Evolutionary conservation across 2,329 filamentous ascomycete species (phyloP).

Genomic region (Alternaria sp.): DNA sequence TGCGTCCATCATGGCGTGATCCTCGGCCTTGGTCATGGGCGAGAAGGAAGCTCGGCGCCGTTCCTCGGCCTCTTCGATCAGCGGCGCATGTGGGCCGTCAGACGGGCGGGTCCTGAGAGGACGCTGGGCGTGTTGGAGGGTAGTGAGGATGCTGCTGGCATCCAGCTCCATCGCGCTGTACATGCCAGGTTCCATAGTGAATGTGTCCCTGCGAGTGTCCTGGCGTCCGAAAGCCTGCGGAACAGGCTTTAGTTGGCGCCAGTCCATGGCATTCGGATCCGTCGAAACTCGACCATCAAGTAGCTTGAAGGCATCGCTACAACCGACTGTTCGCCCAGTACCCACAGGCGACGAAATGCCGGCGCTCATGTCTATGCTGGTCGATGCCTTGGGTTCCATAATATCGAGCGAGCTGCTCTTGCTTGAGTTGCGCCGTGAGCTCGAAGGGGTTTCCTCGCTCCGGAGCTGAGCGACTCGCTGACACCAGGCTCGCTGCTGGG

Average conservation of each 20-base stretch:
- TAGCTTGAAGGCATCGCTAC: constrained; percentile 44
- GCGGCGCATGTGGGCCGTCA: constrained; percentile 38
- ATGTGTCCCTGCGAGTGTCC: constrained; percentile 26
- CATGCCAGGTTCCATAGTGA: constrained; percentile 36
- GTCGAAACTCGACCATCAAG: constrained; percentile 43
- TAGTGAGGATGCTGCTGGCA: constrained; percentile 46
- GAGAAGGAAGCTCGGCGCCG: constrained; percentile 31
- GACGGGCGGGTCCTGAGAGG: constrained; percentile 37
- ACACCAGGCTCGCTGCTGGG: constrained; percentile 45
- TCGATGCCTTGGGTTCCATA: constrained; percentile 37
- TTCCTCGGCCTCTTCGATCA: constrained; percentile 39
- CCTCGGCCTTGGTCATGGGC: constrained; percentile 16
- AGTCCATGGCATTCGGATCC: constrained; percentile 37
- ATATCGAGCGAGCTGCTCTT: constrained; percentile 29
- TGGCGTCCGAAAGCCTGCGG: constrained; percentile 16
- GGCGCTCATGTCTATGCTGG: constrained; percentile 25
- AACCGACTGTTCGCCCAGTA: constrained; percentile 37
- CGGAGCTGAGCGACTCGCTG: constrained; percentile 41
- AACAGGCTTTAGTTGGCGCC: constrained; percentile 40
- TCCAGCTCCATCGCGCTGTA: constrained; percentile 48
- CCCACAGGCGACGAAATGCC: constrained; percentile 16
- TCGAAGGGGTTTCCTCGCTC: constrained; percentile 21
- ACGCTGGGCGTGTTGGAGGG: constrained; percentile 38
- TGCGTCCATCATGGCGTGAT: constrained; percentile 4
- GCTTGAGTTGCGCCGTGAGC: constrained; percentile 30